These are phyloP conservation scores for Volutella citrinella DNA, from an alignment of 2,329 filamentous ascomycete genomes.

Conservation along the genomic window DNA sequence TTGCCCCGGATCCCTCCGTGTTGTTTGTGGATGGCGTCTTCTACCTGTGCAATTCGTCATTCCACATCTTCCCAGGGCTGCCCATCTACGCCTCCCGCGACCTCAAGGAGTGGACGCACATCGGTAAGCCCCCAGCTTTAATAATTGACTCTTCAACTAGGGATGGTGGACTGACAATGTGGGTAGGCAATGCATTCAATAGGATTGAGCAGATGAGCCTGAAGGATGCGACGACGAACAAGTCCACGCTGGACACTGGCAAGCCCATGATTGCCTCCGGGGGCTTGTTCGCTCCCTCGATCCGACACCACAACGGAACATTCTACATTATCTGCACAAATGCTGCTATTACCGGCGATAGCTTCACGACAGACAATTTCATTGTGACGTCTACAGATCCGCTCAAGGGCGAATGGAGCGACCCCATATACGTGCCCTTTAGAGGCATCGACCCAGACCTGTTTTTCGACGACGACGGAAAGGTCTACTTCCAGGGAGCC, in stretches of 20 bases:
- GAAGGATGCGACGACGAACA: neutral
- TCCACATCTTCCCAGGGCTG: neutral
- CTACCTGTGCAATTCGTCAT: neutral
- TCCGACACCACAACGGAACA: neutral
- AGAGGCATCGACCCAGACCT: neutral
- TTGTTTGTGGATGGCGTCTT: neutral
- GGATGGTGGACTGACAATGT: too few species aligned
- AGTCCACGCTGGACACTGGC: neutral
- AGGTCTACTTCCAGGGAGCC: neutral
- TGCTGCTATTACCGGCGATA: neutral
- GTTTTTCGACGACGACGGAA: neutral
- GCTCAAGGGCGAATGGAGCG: neutral
- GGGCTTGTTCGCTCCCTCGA: neutral
- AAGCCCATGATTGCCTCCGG: neutral
- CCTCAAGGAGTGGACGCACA: neutral
- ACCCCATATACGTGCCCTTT: neutral
- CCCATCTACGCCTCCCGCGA: constrained; percentile 1
- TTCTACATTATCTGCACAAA: constrained; percentile 1
- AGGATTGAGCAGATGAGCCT: neutral
- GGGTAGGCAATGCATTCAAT: too few species aligned
- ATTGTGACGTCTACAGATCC: neutral
- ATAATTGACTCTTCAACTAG: too few species aligned
- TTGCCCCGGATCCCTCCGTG: neutral
- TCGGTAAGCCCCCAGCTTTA: neutral
- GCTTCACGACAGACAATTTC: neutral